A percentile compares a stretch with the other conserved stretches of the same genome.
These are phyloP conservation scores for Psilocybe sp. DNA, from an alignment of 768 basidiomycete genomes.

Conservation along the genomic window DNA sequence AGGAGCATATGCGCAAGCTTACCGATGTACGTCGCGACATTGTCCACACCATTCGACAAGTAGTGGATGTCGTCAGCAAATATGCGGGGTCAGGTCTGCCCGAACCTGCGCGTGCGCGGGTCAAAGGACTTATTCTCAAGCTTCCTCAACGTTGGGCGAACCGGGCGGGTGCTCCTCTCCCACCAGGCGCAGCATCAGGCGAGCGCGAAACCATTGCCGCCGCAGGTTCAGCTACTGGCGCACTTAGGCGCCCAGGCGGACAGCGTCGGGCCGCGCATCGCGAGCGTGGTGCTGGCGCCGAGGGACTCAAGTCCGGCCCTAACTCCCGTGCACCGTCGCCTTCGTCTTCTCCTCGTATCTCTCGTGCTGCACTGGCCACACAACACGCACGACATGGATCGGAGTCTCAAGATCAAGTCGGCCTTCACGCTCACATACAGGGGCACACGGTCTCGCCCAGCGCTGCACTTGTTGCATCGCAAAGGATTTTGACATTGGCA, in stretches of 20 bases:
- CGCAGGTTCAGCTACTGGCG: conserved; percentile 30
- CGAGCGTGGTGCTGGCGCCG: conserved; percentile 36
- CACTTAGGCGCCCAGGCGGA: conserved; percentile 25
- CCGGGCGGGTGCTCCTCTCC: conserved; percentile 2
- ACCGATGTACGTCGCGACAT: conserved; percentile 75
- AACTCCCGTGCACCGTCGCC: conserved; percentile 25
- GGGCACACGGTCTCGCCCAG: conserved; percentile 34
- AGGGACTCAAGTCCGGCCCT: conserved; percentile 20
- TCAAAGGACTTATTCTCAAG: conserved; percentile 18
- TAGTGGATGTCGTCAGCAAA: conserved; percentile 82
- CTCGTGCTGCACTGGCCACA: conserved; percentile 6
- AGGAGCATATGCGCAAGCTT: conserved; percentile 52
- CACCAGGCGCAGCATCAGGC: conserved; percentile 1
- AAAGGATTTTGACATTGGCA: conserved; percentile 78
- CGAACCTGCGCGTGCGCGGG: conserved; percentile 45
- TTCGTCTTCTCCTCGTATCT: conserved; percentile 8
- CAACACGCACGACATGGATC: conserved; percentile 6
- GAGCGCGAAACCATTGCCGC: conserved; percentile 31
- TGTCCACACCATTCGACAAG: conserved; percentile 85
- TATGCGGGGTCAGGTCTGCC: conserved; percentile 87
- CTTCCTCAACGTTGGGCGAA: conserved; percentile 18
- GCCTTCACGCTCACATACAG: conserved; percentile 1
- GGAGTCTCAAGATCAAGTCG: conserved; percentile 4
- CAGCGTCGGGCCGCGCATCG: conserved; percentile 30
- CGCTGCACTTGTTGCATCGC: conserved; percentile 71